These are phyloP conservation scores for Solanum ossicruentum DNA, from an alignment of 257 asterid genomes.

Conservation along the genomic window DNA sequence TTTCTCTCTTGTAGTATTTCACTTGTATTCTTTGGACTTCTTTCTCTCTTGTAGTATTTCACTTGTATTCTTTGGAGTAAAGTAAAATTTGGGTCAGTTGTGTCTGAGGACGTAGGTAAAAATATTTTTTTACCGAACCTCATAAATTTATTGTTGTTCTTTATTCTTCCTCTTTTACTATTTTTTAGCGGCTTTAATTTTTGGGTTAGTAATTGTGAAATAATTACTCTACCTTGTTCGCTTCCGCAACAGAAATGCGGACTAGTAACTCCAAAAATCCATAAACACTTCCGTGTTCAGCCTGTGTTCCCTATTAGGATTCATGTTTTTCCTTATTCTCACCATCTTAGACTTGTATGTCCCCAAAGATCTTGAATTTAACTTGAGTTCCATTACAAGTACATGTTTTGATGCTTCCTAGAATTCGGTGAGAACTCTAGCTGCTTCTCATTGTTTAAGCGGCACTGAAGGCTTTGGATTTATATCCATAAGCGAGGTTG, in stretches of 20 bases:
- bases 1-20: too few species aligned
- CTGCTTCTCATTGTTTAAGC: background rate
- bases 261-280: background rate
- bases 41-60: too few species aligned
- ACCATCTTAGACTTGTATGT: background rate
- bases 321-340: background rate
- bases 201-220: too few species aligned
- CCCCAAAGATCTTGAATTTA: background rate
- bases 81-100: too few species aligned
- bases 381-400: background rate
- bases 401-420: background rate
- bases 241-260: background rate
- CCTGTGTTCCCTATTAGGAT: background rate
- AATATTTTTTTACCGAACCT: too few species aligned
- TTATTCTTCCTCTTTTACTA: too few species aligned
- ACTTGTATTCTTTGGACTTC: too few species aligned
- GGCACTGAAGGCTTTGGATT: background rate
- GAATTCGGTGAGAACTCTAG: background rate
- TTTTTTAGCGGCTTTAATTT: too few species aligned
- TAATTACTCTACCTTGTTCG: too few species aligned
- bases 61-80: too few species aligned
- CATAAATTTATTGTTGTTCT: too few species aligned
- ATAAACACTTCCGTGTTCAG: background rate
- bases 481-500: background rate
- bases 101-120: too few species aligned